phyloP scores from a whole-genome alignment of 2,329 filamentous ascomycete genomes.

The Ophiostoma ulmi region DNA sequence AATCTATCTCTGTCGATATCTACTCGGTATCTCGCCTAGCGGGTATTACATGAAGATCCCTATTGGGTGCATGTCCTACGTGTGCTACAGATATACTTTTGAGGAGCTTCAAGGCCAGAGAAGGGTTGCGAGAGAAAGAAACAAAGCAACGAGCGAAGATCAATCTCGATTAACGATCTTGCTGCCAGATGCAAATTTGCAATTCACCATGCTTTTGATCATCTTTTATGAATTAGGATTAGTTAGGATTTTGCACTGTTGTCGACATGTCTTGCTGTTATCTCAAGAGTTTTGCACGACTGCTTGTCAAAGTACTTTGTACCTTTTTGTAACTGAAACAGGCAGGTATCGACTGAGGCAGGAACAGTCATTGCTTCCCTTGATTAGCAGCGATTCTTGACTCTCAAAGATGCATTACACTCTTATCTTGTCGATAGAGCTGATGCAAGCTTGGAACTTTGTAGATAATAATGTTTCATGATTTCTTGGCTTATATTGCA shows the following conservation, averaged over 20 bases:
- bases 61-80: neutral
- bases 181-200: neutral
- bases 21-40: neutral
- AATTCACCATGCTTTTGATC: neutral
- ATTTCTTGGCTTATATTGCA: neutral
- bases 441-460: too few species aligned
- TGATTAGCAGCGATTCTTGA: too few species aligned
- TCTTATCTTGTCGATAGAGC: too few species aligned
- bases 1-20: neutral
- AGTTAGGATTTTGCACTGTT: neutral
- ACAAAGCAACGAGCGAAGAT: neutral
- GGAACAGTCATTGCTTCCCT: too few species aligned
- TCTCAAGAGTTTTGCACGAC: neutral
- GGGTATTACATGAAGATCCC: neutral
- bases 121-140: neutral
- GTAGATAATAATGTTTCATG: too few species aligned
- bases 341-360: slow-evolving; percentile 6
- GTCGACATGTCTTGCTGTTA: neutral
- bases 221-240: too few species aligned
- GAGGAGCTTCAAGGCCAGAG: neutral
- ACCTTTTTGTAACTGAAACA: neutral
- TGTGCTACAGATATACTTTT: neutral
- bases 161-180: neutral
- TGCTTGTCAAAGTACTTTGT: neutral
- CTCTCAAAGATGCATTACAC: too few species aligned